Percentiles rank a stretch among this genome's conserved stretches.
Evolutionary conservation across 2,329 filamentous ascomycete genomes (phyloP).

Genomic region (Epichloe amarillans): DNA sequence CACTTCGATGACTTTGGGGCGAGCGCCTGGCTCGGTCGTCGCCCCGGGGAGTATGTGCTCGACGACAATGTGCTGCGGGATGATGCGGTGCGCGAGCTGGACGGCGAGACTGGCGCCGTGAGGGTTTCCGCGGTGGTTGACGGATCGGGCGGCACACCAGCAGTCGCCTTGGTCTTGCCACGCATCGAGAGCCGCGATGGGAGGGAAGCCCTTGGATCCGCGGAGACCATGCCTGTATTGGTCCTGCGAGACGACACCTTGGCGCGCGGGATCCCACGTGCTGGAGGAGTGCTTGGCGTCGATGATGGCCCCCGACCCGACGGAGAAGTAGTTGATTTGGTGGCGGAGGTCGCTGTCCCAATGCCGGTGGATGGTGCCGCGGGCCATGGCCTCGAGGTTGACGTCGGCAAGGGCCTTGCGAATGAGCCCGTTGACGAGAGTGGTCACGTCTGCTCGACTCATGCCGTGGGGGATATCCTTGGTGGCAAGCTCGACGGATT

Average conservation of each 20-base stretch:
- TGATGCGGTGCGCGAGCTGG: slow-evolving; percentile 40
- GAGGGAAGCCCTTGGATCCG: slow-evolving; percentile 16
- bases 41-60: slow-evolving; percentile 56
- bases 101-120: slow-evolving; percentile 54
- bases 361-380: slow-evolving; percentile 31
- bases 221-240: slow-evolving; percentile 10
- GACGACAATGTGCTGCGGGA: slow-evolving; percentile 56
- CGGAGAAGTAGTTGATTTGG: slow-evolving; percentile 62
- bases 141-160: slow-evolving; percentile 56
- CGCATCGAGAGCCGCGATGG: slow-evolving; percentile 42
- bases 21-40: slow-evolving; percentile 46
- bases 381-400: slow-evolving; percentile 33
- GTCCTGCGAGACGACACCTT: slow-evolving; percentile 7
- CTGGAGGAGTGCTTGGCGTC: slow-evolving; percentile 48
- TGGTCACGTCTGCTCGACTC: slow-evolving; percentile 26
- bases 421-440: slow-evolving; percentile 28
- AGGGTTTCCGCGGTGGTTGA: slow-evolving; percentile 26
- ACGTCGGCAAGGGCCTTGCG: slow-evolving; percentile 29
- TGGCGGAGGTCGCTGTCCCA: slow-evolving; percentile 31
- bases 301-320: slow-evolving; percentile 51
- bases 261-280: slow-evolving; percentile 28
- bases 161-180: slow-evolving; percentile 79
- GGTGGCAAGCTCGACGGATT: slow-evolving; percentile 16
- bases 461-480: slow-evolving; percentile 18
- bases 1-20: slow-evolving; percentile 56